These are phyloP conservation scores for Leccinellum albellum DNA, from an alignment of 768 basidiomycete genomes.

Conservation along the genomic window DNA sequence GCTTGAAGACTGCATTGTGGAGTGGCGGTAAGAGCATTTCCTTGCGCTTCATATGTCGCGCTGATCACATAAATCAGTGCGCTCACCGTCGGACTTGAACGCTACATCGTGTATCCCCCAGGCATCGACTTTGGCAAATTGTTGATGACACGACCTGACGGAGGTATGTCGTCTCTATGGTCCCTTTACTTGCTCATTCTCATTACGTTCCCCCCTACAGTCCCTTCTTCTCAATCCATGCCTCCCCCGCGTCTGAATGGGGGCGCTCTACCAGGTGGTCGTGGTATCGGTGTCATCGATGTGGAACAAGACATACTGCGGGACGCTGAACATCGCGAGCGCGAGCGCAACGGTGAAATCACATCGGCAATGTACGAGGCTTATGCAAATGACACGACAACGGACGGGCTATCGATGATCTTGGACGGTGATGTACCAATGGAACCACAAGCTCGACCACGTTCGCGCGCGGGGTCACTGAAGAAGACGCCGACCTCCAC, in stretches of 20 bases:
- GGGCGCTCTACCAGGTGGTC: conserved; percentile 30
- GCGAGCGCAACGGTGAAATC: neutral
- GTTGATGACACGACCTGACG: conserved; percentile 25
- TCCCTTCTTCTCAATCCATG: conserved; percentile 4
- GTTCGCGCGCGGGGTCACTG: conserved; percentile 7
- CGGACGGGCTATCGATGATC: neutral
- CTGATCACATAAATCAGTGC: conserved; percentile 25
- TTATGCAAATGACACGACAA: neutral
- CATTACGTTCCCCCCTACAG: neutral
- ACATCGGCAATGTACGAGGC: neutral
- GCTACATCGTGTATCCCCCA: conserved; percentile 66
- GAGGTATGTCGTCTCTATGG: conserved; percentile 8
- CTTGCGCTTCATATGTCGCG: neutral
- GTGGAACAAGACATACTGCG: conserved; percentile 20
- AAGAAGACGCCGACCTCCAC: conserved; percentile 7
- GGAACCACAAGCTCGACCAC: neutral
- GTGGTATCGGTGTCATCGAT: conserved; percentile 24
- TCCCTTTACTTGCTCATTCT: neutral
- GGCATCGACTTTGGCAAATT: conserved; percentile 60
- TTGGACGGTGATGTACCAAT: neutral
- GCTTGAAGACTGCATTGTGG: conserved; percentile 85
- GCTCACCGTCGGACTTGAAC: conserved; percentile 58
- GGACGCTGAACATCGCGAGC: conserved; percentile 11
- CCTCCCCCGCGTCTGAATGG: conserved; percentile 8
- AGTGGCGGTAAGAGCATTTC: conserved; percentile 51